phyloP scores from a whole-genome alignment of 73 alveolate species.

The Tetrahymena elliotti region DNA sequence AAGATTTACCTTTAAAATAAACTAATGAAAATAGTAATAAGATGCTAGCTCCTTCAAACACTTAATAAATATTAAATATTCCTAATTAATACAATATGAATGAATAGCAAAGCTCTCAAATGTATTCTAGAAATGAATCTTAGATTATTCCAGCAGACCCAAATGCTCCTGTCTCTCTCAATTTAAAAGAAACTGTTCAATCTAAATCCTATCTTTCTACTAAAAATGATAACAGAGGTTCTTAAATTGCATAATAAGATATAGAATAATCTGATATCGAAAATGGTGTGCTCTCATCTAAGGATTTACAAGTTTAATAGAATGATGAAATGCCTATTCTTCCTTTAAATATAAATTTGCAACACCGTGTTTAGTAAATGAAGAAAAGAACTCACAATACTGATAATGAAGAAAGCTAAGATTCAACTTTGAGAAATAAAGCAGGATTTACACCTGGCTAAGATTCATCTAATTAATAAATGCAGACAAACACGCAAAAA shows the following conservation, averaged over 20 bases:
- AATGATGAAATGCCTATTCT: not conserved
- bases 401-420: not conserved
- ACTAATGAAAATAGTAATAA: not conserved
- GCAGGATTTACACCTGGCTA: not conserved
- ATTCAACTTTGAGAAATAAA: not conserved
- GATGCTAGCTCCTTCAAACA: not conserved
- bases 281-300: not conserved
- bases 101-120: not conserved
- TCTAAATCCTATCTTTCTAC: not conserved
- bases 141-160: not conserved
- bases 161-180: not conserved
- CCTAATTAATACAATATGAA: not conserved
- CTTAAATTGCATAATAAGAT: not conserved
- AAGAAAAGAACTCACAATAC: not conserved
- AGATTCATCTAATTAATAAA: not conserved
- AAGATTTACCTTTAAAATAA: not conserved
- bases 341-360: not conserved
- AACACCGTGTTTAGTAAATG: not conserved
- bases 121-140: not conserved
- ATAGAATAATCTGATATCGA: not conserved
- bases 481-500: not conserved
- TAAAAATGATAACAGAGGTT: not conserved
- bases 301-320: not conserved
- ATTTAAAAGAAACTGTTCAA: not conserved
- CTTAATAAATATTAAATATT: not conserved